A percentile compares a stretch with the other conserved stretches of the same genome.
These are phyloP conservation scores for Dioszegia aurantiaca DNA, from an alignment of 768 basidiomycete genomes.

Conservation along the genomic window DNA sequence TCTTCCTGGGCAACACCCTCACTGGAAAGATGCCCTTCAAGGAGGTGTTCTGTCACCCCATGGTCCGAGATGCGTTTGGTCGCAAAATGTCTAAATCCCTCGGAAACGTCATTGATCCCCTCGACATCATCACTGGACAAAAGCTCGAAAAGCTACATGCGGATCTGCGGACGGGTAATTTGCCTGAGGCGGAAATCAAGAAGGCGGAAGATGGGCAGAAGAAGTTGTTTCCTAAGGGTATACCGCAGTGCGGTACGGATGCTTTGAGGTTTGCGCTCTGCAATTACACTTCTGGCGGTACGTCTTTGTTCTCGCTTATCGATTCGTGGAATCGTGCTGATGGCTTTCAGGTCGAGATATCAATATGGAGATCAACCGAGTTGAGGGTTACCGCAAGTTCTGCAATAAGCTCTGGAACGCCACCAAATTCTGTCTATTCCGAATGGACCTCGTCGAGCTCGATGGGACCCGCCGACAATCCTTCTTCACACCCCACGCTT, in stretches of 20 bases:
- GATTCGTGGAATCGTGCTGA: not conserved
- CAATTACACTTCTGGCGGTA: constrained; percentile 87
- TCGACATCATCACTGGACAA: constrained; percentile 87
- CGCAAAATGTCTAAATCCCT: constrained; percentile 98
- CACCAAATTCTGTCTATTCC: constrained; percentile 98
- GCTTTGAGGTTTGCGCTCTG: constrained; percentile 92
- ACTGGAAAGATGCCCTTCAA: constrained; percentile 90
- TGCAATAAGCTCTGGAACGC: constrained; percentile 99
- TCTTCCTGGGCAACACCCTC: constrained; percentile 80
- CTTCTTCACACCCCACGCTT: constrained; percentile 70
- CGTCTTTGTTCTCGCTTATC: not conserved
- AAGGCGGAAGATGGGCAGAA: constrained; percentile 95
- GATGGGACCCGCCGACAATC: constrained; percentile 50
- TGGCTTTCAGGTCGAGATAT: constrained; percentile 81
- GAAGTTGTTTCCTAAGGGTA: constrained; percentile 98
- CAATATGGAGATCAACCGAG: constrained; percentile 89
- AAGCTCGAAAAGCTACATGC: constrained; percentile 74
- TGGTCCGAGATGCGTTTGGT: constrained; percentile 98
- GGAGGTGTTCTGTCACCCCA: constrained; percentile 95
- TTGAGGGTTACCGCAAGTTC: constrained; percentile 98
- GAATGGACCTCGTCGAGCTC: constrained; percentile 64
- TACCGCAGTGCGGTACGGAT: constrained; percentile 97
- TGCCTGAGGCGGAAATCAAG: constrained; percentile 85
- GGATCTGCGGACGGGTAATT: constrained; percentile 83
- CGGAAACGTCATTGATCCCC: constrained; percentile 95